Conservation (phyloP, 169 alveolate genomes). For the Neospora caninum region DNA sequence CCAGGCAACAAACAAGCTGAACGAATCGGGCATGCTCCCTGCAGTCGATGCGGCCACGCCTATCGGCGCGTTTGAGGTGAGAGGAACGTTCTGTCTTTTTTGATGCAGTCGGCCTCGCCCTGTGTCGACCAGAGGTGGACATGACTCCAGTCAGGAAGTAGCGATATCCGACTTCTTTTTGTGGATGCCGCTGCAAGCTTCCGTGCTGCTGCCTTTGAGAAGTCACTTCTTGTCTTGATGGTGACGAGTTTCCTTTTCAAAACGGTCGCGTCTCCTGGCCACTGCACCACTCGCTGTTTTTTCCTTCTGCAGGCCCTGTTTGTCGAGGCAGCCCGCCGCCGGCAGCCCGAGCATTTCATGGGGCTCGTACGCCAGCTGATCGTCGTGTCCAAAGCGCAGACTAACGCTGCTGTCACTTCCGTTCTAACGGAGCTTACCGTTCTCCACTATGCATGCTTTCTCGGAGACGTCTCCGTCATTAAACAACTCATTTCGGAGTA, state of each 20-base stretch:
- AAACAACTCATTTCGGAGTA: neutral
- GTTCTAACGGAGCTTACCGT: neutral
- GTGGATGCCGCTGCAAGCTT: too few relatives aligned
- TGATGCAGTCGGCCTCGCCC: too few relatives aligned
- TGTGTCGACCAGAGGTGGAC: too few relatives aligned
- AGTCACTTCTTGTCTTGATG: too few relatives aligned
- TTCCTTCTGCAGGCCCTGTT: neutral
- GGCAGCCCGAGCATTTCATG: neutral
- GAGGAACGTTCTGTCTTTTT: neutral
- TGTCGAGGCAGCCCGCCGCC: neutral
- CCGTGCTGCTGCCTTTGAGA: too few relatives aligned
- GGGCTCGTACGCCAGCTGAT: neutral
- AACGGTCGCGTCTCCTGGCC: too few relatives aligned
- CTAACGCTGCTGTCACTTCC: neutral
- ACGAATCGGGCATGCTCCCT: neutral
- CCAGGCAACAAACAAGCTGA: neutral
- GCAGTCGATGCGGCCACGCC: neutral
- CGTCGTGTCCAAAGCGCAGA: neutral
- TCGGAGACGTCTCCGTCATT: neutral
- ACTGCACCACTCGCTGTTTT: too few relatives aligned
- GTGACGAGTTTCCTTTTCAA: too few relatives aligned
- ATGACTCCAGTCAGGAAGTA: too few relatives aligned
- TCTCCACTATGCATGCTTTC: neutral
- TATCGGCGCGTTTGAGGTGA: slow-evolving; percentile 3
- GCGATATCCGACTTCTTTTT: too few relatives aligned